These are phyloP conservation scores for Exophiala viscosa DNA, from an alignment of 2,329 filamentous ascomycete genomes.

Conservation along the genomic window DNA sequence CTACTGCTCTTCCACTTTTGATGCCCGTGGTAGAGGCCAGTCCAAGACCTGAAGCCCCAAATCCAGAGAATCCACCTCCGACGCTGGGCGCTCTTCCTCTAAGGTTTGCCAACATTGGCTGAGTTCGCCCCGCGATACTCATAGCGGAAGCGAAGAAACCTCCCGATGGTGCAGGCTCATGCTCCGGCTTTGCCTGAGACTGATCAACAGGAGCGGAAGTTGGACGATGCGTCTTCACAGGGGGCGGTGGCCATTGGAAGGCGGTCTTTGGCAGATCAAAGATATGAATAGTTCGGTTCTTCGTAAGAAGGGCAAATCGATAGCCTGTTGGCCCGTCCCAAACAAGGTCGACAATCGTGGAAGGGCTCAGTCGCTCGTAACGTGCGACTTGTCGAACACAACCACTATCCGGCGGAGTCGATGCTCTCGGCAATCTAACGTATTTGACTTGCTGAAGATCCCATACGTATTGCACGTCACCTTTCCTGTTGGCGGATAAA, in stretches of 20 bases:
- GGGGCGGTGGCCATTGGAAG: constrained; percentile 78
- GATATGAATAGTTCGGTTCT: constrained; percentile 91
- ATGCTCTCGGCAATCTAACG: constrained; percentile 35
- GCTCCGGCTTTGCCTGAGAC: constrained; percentile 34
- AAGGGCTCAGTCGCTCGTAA: constrained; percentile 87
- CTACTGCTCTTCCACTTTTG: constrained; percentile 46
- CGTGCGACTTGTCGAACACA: constrained; percentile 77
- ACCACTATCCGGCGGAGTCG: constrained; percentile 18
- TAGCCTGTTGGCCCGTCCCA: constrained; percentile 83
- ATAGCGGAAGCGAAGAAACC: constrained; percentile 69
- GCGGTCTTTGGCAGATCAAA: constrained; percentile 79
- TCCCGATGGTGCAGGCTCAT: constrained; percentile 42
- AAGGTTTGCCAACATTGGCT: constrained; percentile 65
- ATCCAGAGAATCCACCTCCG: constrained; percentile 41
- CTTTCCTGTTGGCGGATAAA: constrained; percentile 47
- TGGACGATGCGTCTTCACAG: constrained; percentile 42
- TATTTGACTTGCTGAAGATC: constrained; percentile 48
- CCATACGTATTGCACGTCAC: constrained; percentile 50
- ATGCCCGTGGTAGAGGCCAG: constrained; percentile 46
- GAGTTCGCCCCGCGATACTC: constrained; percentile 59
- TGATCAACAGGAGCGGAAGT: constrained; percentile 31
- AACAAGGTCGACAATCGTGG: constrained; percentile 81
- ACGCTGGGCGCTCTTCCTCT: constrained; percentile 51
- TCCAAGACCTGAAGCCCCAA: constrained; percentile 39
- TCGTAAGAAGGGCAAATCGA: constrained; percentile 81